Evolutionary conservation across 1,139 yeast genomes (phyloP).

Genomic region (Nakaseomyces sp.): DNA sequence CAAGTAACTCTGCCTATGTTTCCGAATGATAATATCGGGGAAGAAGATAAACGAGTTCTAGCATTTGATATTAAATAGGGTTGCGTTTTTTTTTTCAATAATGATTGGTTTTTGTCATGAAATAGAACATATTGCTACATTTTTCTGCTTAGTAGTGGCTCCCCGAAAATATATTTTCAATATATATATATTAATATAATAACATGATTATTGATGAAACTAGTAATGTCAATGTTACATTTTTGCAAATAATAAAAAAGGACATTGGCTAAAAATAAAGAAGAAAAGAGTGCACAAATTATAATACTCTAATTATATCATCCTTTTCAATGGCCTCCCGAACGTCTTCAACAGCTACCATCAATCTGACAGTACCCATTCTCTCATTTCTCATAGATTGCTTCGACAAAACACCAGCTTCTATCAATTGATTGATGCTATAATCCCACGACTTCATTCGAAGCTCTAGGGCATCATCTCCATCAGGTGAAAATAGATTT

Average conservation of each 20-base stretch:
- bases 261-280: too few relatives aligned
- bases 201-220: too few relatives aligned
- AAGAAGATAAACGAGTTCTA: background rate
- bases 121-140: too few relatives aligned
- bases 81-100: too few relatives aligned
- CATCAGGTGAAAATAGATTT: slow-evolving; percentile 22
- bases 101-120: too few relatives aligned
- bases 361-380: slow-evolving; percentile 51
- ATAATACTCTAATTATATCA: slow-evolving; percentile 23
- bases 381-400: slow-evolving; percentile 66
- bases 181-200: too few relatives aligned
- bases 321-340: slow-evolving; percentile 52
- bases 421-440: slow-evolving; percentile 51
- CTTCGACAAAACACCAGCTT: slow-evolving; percentile 64
- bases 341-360: slow-evolving; percentile 64
- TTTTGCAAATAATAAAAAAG: too few relatives aligned
- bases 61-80: too few relatives aligned
- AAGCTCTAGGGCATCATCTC: slow-evolving; percentile 20
- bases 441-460: slow-evolving; percentile 32
- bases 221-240: too few relatives aligned
- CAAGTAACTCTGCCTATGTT: background rate
- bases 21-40: background rate
- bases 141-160: too few relatives aligned
- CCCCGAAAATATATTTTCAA: too few relatives aligned
- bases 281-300: too few relatives aligned